Evolutionary conservation across 1,139 yeast genomes (phyloP), one percentile per base, ranked within the genome.

Genomic region (Kodamaea plutei): DNA sequence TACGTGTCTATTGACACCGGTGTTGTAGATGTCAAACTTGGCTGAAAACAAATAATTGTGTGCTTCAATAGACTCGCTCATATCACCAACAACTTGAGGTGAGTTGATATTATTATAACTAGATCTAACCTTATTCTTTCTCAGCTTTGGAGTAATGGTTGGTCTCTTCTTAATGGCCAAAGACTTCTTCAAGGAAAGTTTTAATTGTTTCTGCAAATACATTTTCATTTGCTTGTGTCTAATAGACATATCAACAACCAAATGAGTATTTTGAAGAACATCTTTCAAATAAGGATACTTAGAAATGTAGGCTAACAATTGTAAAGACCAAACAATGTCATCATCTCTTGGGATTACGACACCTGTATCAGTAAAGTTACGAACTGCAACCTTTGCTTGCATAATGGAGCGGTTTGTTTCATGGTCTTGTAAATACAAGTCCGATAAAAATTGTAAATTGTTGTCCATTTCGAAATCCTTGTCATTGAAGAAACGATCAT

Each of bases 311-410:
- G 97, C 97, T 34, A 91, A 60, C 20, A 91, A 68, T 56, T 91
- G 97, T 33, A 91, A 66, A 5, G 95, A 83, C 96, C 96, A 88
- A 20, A 87, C 79, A 17, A 91, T 84, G 52, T 91, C 98, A 51
- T 89, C 96, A 41, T 85, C 95, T 38, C 87, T 73, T 1, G 96
- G 96, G 8, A 87, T 73, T 11, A 88, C 73, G 15, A 81, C 79
- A 2, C 95, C 94, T 2, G 72, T 63, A 35, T 80, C 75, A 19
- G 79, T 69, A 50, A 85, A 84, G 30, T 65, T 68, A 38, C 95
- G 66, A 5, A 88, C 89, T 0, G 70, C 63, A 20, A 57, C 51
- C 38, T 61, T 64, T 3, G 62, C 45, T 38, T 50, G 57, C 14
- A 52, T 42, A 32, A 52, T 38, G 15, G 47, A 44, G 30, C 53